Percentiles rank a stretch among this genome's conserved stretches.
phyloP scores from a whole-genome alignment of 1,284 basidiomycete genomes.

The Trichosporon sp. region DNA sequence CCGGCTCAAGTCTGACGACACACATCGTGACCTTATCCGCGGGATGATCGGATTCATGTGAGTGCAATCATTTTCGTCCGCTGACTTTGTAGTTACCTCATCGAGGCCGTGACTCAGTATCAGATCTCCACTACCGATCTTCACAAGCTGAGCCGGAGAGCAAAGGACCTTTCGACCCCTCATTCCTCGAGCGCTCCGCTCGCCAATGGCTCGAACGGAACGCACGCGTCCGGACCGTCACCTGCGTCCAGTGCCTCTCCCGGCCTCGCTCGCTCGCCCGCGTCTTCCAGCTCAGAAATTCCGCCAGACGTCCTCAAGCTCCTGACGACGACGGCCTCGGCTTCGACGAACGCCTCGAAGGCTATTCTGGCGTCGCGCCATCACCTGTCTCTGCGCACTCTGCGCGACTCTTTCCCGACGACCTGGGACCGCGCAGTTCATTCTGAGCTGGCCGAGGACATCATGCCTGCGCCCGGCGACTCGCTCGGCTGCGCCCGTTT shows the following conservation, averaged over 20 bases:
- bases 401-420: conserved; percentile 32
- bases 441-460: conserved; percentile 37
- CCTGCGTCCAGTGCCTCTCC: conserved; percentile 20
- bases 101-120: conserved; percentile 43
- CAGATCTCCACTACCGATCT: conserved; percentile 35
- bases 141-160: conserved; percentile 27
- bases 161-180: conserved; percentile 20
- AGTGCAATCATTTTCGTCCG: conserved; percentile 12
- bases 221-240: conserved; percentile 19
- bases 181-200: not conserved
- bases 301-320: conserved; percentile 36
- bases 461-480: conserved; percentile 35
- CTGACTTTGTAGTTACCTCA: conserved; percentile 32
- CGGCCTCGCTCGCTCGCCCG: conserved; percentile 19
- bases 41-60: conserved; percentile 47
- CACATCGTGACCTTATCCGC: conserved; percentile 26
- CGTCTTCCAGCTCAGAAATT: conserved; percentile 18
- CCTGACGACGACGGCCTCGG: conserved; percentile 26
- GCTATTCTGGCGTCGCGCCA: conserved; percentile 35
- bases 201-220: not conserved
- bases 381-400: conserved; percentile 30
- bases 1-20: conserved; percentile 21
- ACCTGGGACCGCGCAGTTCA: conserved; percentile 37
- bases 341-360: conserved; percentile 22
- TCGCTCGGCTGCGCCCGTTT: conserved; percentile 32